phyloP scores from a whole-genome alignment of 1,284 basidiomycete genomes.

The Microbotryum lychnidis-dioicae region DNA sequence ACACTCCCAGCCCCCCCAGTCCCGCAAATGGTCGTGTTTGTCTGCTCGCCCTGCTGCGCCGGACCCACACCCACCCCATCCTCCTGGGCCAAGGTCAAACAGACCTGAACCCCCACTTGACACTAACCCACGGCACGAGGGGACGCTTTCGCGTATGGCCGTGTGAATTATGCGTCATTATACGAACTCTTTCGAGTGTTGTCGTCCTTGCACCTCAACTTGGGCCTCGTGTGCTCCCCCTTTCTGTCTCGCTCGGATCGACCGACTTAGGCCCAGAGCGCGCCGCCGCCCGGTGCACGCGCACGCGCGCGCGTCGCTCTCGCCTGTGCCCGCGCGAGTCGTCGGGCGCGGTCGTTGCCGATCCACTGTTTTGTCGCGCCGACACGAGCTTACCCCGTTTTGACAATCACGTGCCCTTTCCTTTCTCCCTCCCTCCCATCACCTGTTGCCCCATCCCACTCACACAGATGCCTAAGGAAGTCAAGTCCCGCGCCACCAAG shows the following conservation, averaged over 20 bases:
- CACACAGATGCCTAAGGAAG: conserved; percentile 63
- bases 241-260: background rate
- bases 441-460: background rate
- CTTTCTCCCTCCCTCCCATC: background rate
- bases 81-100: too few relatives aligned
- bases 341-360: too few relatives aligned
- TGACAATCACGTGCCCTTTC: background rate
- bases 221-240: background rate
- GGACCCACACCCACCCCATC: too few relatives aligned
- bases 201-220: background rate
- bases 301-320: background rate
- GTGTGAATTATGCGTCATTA: background rate
- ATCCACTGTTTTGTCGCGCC: too few relatives aligned
- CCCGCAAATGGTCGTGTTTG: too few relatives aligned
- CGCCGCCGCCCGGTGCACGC: background rate
- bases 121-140: background rate
- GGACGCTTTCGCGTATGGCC: background rate
- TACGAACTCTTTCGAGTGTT: background rate
- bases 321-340: too few relatives aligned
- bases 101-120: background rate
- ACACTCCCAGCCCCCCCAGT: too few relatives aligned
- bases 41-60: too few relatives aligned
- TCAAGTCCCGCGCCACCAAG: conserved; percentile 56
- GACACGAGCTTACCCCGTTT: background rate
- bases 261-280: background rate